Percentiles rank a stretch among this genome's conserved stretches.
These are phyloP conservation scores for Vanderwaltozyma yarrowii DNA, from an alignment of 805 yeast species.

Conservation along the genomic window DNA sequence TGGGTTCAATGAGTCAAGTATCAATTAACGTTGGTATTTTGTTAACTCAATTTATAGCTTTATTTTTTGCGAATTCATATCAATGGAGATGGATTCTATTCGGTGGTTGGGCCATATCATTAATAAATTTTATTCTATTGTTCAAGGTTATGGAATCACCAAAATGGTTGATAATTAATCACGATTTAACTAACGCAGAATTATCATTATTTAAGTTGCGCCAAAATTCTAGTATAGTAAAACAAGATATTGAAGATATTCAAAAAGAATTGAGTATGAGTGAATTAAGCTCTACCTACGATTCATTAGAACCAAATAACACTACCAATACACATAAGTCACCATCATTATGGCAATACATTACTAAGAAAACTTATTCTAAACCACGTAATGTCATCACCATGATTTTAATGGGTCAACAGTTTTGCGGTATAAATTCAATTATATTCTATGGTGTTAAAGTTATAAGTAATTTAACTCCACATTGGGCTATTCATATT, in stretches of 20 bases:
- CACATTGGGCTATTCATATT: slow-evolving; percentile 57
- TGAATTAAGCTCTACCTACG: slow-evolving; percentile 2
- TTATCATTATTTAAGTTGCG: slow-evolving; percentile 29
- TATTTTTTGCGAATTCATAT: slow-evolving; percentile 50
- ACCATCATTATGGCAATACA: slow-evolving; percentile 33
- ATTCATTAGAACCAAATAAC: slow-evolving; percentile 3
- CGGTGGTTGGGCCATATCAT: slow-evolving; percentile 48
- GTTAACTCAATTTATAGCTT: slow-evolving; percentile 65
- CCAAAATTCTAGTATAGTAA: slow-evolving; percentile 24
- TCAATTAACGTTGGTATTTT: slow-evolving; percentile 79
- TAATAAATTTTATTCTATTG: slow-evolving; percentile 35
- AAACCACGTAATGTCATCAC: slow-evolving; percentile 59
- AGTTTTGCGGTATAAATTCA: slow-evolving; percentile 86
- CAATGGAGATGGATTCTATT: slow-evolving; percentile 68
- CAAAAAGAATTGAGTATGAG: slow-evolving; percentile 1
- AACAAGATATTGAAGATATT: slow-evolving; percentile 16
- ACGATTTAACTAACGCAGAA: slow-evolving; percentile 30
- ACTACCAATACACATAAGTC: slow-evolving; percentile 3
- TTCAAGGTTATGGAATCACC: slow-evolving; percentile 64
- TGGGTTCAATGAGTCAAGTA: slow-evolving; percentile 88
- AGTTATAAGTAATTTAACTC: slow-evolving; percentile 61
- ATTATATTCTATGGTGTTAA: slow-evolving; percentile 90
- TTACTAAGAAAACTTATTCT: slow-evolving; percentile 40
- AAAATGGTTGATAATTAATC: slow-evolving; percentile 50
- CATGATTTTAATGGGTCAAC: slow-evolving; percentile 73